A percentile compares a stretch with the other conserved stretches of the same genome.
These are phyloP conservation scores for Alternaria burnsii DNA, from an alignment of 2,329 filamentous ascomycete genomes.

Conservation along the genomic window DNA sequence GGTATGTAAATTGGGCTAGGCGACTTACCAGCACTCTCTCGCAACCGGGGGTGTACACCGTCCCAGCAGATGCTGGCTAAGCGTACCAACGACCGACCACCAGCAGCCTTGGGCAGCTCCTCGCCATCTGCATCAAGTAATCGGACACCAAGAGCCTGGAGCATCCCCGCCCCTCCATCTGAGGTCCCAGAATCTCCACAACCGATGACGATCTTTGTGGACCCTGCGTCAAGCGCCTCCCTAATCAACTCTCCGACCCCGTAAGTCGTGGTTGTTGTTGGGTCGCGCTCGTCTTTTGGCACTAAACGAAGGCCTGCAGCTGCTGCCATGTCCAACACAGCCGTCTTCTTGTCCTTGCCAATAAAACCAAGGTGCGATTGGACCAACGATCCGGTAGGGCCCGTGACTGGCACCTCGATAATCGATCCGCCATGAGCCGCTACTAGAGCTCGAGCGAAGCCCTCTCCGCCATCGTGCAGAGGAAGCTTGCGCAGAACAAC, in stretches of 20 bases:
- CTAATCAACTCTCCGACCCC: constrained; percentile 61
- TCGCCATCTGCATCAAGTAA: constrained; percentile 53
- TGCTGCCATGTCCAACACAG: constrained; percentile 63
- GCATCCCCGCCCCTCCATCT: constrained; percentile 63
- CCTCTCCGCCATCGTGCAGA: constrained; percentile 63
- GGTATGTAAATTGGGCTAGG: not conserved
- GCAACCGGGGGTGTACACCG: constrained; percentile 51
- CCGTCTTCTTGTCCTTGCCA: constrained; percentile 49
- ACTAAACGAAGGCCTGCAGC: constrained; percentile 62
- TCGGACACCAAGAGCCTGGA: constrained; percentile 61
- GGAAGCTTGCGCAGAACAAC: constrained; percentile 59
- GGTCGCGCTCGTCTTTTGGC: constrained; percentile 56
- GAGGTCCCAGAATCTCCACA: constrained; percentile 65
- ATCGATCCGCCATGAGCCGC: constrained; percentile 55
- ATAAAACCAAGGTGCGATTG: constrained; percentile 60
- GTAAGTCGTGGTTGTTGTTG: constrained; percentile 60
- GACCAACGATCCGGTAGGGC: constrained; percentile 55
- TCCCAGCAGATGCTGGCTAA: constrained; percentile 54
- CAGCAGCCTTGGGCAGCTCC: constrained; percentile 51
- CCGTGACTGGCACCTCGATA: constrained; percentile 51
- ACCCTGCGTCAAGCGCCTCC: constrained; percentile 58
- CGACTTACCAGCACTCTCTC: constrained; percentile 31
- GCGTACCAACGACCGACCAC: constrained; percentile 52
- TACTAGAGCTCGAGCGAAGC: constrained; percentile 60
- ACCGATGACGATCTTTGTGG: constrained; percentile 58